Evolutionary conservation across 108 stramenopile species (phyloP).

Genomic region (Chaetoceros tenuissimus): DNA sequence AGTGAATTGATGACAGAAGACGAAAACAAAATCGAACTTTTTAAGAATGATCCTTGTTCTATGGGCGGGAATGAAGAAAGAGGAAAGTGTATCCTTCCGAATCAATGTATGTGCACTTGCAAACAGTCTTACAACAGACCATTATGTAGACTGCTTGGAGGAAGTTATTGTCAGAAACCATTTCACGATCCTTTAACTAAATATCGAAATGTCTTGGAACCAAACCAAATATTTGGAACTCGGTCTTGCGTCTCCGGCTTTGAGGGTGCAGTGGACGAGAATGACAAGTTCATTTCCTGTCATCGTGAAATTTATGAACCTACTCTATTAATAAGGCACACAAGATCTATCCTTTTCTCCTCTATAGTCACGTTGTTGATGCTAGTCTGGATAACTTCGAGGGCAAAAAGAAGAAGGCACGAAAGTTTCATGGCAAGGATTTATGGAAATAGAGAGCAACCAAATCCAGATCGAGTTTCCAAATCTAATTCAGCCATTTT

Average conservation of each 20-base stretch:
- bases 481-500: too few relatives aligned
- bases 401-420: background rate
- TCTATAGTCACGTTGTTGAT: background rate
- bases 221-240: constrained; percentile 68
- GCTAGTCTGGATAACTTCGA: background rate
- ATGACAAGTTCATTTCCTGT: constrained; percentile 65
- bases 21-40: constrained; percentile 50
- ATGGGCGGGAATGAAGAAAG: constrained; percentile 30
- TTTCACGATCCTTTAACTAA: constrained; percentile 53
- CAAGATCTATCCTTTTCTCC: constrained; percentile 8
- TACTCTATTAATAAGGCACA: constrained; percentile 38
- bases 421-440: background rate
- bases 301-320: constrained; percentile 72
- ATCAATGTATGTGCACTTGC: constrained; percentile 78
- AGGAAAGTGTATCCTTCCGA: constrained; percentile 76
- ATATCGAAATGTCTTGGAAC: constrained; percentile 37
- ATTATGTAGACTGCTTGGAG: constrained; percentile 31
- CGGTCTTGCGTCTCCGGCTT: constrained; percentile 55
- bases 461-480: too few relatives aligned
- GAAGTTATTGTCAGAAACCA: constrained; percentile 32
- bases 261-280: constrained; percentile 53
- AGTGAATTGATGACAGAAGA: constrained; percentile 64
- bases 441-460: too few relatives aligned
- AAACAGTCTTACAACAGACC: constrained; percentile 25
- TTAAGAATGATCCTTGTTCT: constrained; percentile 78